Conservation (phyloP, 139 green algal genomes). For the Auxenochlorella pyrenoidosa region DNA sequence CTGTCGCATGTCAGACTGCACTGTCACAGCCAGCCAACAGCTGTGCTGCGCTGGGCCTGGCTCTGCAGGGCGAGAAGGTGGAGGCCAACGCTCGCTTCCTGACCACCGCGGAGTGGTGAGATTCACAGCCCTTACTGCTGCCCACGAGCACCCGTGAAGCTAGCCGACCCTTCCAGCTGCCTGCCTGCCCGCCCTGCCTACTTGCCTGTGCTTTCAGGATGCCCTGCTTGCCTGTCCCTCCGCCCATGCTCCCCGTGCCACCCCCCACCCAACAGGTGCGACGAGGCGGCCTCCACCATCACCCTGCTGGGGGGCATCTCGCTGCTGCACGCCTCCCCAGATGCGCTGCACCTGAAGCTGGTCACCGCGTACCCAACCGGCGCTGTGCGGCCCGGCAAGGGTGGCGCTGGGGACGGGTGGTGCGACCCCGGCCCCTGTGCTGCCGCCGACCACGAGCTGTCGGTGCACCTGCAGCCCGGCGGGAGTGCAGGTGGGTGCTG, state of each 20-base stretch:
- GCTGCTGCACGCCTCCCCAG: constrained; percentile 10
- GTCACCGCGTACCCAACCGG: constrained; percentile 6
- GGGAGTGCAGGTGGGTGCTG: background rate
- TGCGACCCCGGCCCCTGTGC: background rate
- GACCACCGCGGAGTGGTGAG: constrained; percentile 7
- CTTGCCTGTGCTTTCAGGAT: no score
- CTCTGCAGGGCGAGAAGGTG: constrained; percentile 13
- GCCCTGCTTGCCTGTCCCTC: no score
- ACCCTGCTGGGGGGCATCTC: constrained; percentile 35
- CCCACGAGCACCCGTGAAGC: no score
- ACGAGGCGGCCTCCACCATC: constrained; percentile 30
- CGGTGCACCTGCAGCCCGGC: background rate
- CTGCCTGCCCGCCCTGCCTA: background rate
- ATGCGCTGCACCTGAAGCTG: constrained; percentile 38
- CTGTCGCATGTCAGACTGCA: background rate
- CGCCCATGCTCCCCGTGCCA: no score
- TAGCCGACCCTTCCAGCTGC: background rate
- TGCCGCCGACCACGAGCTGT: constrained; percentile 28
- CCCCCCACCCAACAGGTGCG: background rate
- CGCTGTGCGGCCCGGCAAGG: background rate
- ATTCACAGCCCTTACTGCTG: background rate
- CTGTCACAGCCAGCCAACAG: background rate
- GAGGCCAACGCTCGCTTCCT: constrained; percentile 32
- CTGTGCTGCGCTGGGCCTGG: no score
- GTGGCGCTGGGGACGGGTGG: background rate